Evolutionary conservation across 1,284 basidiomycete genomes (phyloP).

Genomic region (Apiotrichum mycotoxinovorans): DNA sequence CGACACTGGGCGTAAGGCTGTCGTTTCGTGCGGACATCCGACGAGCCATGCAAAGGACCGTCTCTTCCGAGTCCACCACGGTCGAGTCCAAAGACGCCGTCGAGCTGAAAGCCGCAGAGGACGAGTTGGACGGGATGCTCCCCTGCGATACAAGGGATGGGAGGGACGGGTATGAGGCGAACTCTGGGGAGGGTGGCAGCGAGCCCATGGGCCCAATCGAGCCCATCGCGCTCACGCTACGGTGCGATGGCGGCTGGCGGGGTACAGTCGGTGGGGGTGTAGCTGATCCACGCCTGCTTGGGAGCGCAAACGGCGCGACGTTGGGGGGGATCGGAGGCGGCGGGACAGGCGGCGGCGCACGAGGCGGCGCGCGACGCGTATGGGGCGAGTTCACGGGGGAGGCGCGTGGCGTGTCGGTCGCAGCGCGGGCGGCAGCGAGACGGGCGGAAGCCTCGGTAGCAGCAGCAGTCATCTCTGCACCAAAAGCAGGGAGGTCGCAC

Average conservation of each 20-base stretch:
- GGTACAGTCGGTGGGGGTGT: neutral
- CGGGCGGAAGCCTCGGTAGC: conserved; percentile 5
- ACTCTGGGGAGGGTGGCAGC: conserved; percentile 22
- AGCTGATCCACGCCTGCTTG: neutral
- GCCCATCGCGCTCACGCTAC: neutral
- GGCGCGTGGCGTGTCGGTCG: conserved; percentile 3
- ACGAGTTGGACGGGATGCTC: conserved; percentile 25
- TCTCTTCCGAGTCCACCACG: conserved; percentile 39
- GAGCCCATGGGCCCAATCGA: neutral
- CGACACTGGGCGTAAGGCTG: neutral
- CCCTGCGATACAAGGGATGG: conserved; percentile 38
- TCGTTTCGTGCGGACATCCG: conserved; percentile 19
- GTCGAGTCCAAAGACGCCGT: conserved; percentile 30
- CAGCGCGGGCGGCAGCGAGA: conserved; percentile 9
- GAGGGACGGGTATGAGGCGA: conserved; percentile 35
- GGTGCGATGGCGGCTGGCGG: neutral
- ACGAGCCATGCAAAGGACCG: conserved; percentile 36
- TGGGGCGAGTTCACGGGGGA: neutral
- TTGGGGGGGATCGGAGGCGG: neutral
- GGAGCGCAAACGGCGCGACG: neutral
- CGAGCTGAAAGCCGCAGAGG: conserved; percentile 10
- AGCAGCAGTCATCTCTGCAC: conserved; percentile 7
- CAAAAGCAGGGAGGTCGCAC: conserved; percentile 18
- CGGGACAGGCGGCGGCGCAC: neutral
- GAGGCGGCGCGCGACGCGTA: neutral